Conservation (phyloP, 2,329 filamentous ascomycete species). For the Sarocladium strictum region DNA sequence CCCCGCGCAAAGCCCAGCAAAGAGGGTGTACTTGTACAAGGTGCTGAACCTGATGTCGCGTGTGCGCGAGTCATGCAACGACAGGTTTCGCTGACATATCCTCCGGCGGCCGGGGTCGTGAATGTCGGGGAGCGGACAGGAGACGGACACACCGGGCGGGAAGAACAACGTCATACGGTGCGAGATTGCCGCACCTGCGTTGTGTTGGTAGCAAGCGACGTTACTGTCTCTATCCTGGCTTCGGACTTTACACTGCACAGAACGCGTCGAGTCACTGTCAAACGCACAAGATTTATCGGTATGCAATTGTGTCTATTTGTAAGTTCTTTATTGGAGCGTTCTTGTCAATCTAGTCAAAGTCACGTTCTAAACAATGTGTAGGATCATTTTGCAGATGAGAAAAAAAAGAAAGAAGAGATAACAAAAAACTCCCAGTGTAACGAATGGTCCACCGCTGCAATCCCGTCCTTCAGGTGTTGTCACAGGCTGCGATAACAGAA, state of each 20-base stretch:
- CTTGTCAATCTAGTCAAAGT: background rate
- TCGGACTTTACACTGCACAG: background rate
- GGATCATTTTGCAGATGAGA: background rate
- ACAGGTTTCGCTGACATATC: conserved; percentile 6
- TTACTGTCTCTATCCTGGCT: background rate
- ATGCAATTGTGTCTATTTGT: background rate
- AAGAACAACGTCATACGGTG: conserved; percentile 4
- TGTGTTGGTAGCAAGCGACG: background rate
- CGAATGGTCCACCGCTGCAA: conserved; percentile 5
- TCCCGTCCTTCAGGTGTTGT: background rate
- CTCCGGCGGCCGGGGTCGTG: conserved; percentile 5
- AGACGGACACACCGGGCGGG: conserved; percentile 3
- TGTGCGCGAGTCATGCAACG: conserved; percentile 7
- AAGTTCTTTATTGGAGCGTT: background rate
- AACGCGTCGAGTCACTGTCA: background rate
- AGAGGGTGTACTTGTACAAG: background rate
- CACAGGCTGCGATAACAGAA: background rate
- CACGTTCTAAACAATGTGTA: background rate
- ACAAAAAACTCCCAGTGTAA: background rate
- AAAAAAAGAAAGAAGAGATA: background rate
- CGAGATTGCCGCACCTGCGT: background rate
- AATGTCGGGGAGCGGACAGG: background rate
- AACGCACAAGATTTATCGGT: background rate
- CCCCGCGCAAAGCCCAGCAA: background rate
- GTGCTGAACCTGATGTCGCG: background rate